Percentiles rank a stretch among this genome's conserved stretches.
Evolutionary conservation across 352 stramenopile genomes (phyloP).

Genomic region (Globisporangium uncinulatum): DNA sequence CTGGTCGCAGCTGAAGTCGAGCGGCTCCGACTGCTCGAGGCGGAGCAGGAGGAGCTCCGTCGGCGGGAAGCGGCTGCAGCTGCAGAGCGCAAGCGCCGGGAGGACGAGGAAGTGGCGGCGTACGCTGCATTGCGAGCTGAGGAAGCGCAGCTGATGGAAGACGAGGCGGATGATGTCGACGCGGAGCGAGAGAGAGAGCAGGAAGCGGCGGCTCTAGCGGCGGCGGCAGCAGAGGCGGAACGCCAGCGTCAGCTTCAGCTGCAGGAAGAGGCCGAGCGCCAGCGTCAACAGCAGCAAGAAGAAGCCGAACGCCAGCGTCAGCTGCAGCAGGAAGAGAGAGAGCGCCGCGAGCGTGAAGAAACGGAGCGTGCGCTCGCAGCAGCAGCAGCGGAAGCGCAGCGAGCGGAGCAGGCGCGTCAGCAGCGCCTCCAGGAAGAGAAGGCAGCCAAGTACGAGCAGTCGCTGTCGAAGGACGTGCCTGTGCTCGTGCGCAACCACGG

Average conservation of each 20-base stretch:
- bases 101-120: conserved; percentile 21
- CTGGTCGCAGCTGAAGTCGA: conserved; percentile 6
- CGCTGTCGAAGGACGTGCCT: conserved; percentile 81
- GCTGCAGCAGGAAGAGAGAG: conserved; percentile 15
- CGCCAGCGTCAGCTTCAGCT: neutral
- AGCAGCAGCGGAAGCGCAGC: conserved; percentile 33
- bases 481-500: conserved; percentile 72
- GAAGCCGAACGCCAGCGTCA: conserved; percentile 8
- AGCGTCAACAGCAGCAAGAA: conserved; percentile 17
- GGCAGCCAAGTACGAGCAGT: conserved; percentile 83
- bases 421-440: conserved; percentile 58
- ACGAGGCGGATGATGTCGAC: conserved; percentile 5
- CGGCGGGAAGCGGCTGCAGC: conserved; percentile 21
- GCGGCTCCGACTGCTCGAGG: neutral
- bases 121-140: conserved; percentile 5
- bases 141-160: conserved; percentile 18
- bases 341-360: conserved; percentile 16
- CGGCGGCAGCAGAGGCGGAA: conserved; percentile 9
- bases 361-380: conserved; percentile 42
- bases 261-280: neutral
- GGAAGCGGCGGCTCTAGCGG: neutral
- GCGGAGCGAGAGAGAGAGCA: too few species aligned
- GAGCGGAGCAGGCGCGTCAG: conserved; percentile 36
- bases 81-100: conserved; percentile 23
- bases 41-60: conserved; percentile 24